phyloP scores from a whole-genome alignment of 2,329 filamentous ascomycete species.

The Intubia oerlemansii region DNA sequence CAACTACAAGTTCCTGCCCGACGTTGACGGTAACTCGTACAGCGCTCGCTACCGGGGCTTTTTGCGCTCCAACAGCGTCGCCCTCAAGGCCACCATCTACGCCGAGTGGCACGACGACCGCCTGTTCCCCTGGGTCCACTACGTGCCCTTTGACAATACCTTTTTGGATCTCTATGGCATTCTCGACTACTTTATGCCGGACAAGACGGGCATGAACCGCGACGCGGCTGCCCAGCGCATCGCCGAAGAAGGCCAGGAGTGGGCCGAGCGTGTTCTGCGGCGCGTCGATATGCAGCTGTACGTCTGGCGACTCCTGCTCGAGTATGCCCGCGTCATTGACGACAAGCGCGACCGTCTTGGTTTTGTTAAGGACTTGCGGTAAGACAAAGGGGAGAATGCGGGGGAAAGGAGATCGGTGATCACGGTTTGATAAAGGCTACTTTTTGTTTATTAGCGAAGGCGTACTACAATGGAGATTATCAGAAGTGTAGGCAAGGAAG shows the following conservation, averaged over 20 bases:
- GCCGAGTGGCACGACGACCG: conserved; percentile 55
- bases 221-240: conserved; percentile 36
- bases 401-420: too few relatives aligned
- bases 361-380: conserved; percentile 19
- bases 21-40: conserved; percentile 48
- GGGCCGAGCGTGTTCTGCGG: conserved; percentile 38
- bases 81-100: conserved; percentile 52
- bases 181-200: conserved; percentile 39
- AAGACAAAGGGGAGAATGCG: too few relatives aligned
- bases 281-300: conserved; percentile 47
- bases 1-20: conserved; percentile 39
- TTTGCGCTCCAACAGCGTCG: conserved; percentile 37
- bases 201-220: conserved; percentile 13
- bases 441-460: too few relatives aligned
- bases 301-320: conserved; percentile 35
- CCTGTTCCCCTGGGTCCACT: conserved; percentile 49
- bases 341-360: conserved; percentile 21
- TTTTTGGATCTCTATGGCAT: conserved; percentile 44
- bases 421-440: too few relatives aligned
- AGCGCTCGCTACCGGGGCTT: conserved; percentile 39
- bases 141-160: conserved; percentile 47
- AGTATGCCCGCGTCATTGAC: conserved; percentile 30
- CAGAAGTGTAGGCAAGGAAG: too few relatives aligned
- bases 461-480: too few relatives aligned
- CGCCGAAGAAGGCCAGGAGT: conserved; percentile 35